Base-by-base conservation (phyloP, 192 early-diverging fungal genomes). In the Phycomyces nitens region DNA sequence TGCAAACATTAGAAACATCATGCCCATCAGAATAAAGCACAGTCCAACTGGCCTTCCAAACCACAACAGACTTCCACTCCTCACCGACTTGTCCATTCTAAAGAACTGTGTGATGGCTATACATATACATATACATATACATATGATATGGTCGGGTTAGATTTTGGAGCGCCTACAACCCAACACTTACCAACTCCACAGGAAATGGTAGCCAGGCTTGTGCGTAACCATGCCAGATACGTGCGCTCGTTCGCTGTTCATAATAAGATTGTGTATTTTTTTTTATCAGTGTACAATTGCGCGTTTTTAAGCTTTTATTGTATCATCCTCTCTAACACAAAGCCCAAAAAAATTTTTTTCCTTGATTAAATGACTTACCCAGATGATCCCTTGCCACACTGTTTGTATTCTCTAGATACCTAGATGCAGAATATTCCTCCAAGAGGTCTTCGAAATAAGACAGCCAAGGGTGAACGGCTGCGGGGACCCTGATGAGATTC, bases 311-410 rank as follows among this genome's bases (percentile, higher is more conserved):
- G 29, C 29, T 34, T 34, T 34, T 34, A 34, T 34, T 34, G 29
- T 34, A 34, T 34, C 29, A 29, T 44, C 27, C 11, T 23, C 14
- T 24, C 24, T 8, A 51, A 42, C 11, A 43, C 27, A 49, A 43
- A 43, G 18, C 22, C 41, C 53, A 53, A 27, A 52, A 38, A 55
- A 7, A 38, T 40, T 50, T 41, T n/a, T 9, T 3, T 66, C 16
- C 8, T 41, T 38, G 18, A 39, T 39, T 20, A 42, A 58, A 53
- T n/a, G 34, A 54, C 62, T 58, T 78, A 87, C 80, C 83, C 18
- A 89, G 77, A 62, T 92, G 88, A 66, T 92, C 90, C 62, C 90
- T 79, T 44, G 90, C 87, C 34, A 89, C 87, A 38, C 86, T 86
- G 61, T 81, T 85, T 68, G 84, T 89, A 71, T 89, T 92, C 15